Conservation (phyloP, 2,329 filamentous ascomycete species). For the Ophiobolus disseminans region DNA sequence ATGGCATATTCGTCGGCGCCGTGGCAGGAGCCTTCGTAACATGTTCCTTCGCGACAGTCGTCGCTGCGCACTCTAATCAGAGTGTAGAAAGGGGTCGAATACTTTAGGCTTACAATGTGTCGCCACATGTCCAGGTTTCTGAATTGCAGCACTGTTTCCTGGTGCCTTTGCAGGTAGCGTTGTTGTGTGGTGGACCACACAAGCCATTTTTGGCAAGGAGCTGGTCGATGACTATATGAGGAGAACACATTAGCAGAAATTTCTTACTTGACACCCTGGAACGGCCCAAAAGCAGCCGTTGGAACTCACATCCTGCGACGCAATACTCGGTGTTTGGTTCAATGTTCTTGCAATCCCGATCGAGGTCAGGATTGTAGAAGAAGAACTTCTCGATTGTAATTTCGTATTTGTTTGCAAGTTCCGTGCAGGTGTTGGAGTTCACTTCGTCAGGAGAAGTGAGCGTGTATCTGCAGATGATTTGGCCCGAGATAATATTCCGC, state of each 20-base stretch:
- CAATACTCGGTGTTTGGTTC: conserved; percentile 2
- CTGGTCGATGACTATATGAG: conserved; percentile 4
- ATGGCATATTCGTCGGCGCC: background rate
- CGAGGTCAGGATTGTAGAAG: conserved; percentile 4
- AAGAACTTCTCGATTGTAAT: conserved; percentile 7
- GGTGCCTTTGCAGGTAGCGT: conserved; percentile 3
- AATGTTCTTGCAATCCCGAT: conserved; percentile 5
- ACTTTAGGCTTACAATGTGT: background rate
- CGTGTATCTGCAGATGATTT: conserved; percentile 2
- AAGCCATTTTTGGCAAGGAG: conserved; percentile 23
- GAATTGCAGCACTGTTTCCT: conserved; percentile 39
- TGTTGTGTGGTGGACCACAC: conserved; percentile 40
- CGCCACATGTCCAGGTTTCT: conserved; percentile 8
- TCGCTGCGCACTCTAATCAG: background rate
- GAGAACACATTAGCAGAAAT: background rate
- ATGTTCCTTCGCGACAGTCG: background rate
- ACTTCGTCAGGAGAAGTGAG: background rate
- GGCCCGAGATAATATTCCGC: too few species aligned
- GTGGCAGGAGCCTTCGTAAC: background rate
- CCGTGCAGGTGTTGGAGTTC: conserved; percentile 6
- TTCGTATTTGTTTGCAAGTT: conserved; percentile 3
- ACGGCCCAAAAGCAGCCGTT: background rate
- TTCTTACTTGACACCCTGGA: background rate
- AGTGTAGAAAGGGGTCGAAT: background rate
- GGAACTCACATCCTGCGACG: background rate